Conservation (phyloP, 2,329 filamentous ascomycete species). For the Leptographium galeiforme region DNA sequence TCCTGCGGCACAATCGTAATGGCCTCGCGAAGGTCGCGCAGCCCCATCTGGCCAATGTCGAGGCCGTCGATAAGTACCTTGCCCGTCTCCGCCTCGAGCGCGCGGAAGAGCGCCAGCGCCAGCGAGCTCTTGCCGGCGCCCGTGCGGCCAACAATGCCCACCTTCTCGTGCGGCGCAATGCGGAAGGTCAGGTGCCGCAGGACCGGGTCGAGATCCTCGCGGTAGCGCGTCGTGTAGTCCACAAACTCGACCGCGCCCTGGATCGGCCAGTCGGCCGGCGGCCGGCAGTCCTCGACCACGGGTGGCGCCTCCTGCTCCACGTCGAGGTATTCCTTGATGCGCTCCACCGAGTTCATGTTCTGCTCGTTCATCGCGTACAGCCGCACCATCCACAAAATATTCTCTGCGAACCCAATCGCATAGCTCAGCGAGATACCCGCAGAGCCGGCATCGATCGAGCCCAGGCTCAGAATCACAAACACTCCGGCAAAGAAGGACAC, state of each 20-base stretch:
- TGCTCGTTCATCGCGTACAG: slow-evolving; percentile 93
- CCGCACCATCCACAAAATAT: slow-evolving; percentile 89
- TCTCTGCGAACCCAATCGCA: slow-evolving; percentile 92
- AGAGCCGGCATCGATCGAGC: slow-evolving; percentile 74
- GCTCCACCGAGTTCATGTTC: slow-evolving; percentile 98
- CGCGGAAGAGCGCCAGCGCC: slow-evolving; percentile 83
- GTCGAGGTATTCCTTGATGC: slow-evolving; percentile 92
- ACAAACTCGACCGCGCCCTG: slow-evolving; percentile 79
- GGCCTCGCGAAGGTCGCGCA: slow-evolving; percentile 83
- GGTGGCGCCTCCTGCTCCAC: slow-evolving; percentile 84
- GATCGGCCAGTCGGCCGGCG: slow-evolving; percentile 70
- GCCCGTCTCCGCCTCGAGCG: slow-evolving; percentile 79
- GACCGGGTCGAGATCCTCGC: slow-evolving; percentile 75
- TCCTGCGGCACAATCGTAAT: slow-evolving; percentile 98
- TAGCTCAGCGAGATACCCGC: slow-evolving; percentile 92
- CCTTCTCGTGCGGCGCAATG: slow-evolving; percentile 76
- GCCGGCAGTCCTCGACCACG: slow-evolving; percentile 65
- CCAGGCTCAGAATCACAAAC: slow-evolving; percentile 76
- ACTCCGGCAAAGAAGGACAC: slow-evolving; percentile 89
- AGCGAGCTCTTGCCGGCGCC: slow-evolving; percentile 95
- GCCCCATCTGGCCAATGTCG: slow-evolving; percentile 79
- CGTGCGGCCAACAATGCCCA: slow-evolving; percentile 90
- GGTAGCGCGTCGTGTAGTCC: slow-evolving; percentile 79
- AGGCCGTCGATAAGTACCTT: slow-evolving; percentile 82
- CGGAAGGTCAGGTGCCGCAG: slow-evolving; percentile 74